A percentile compares a stretch with the other conserved stretches of the same genome.
phyloP scores from a whole-genome alignment of 2,329 filamentous ascomycete genomes.

The Pseudogymnoascus sp. region DNA sequence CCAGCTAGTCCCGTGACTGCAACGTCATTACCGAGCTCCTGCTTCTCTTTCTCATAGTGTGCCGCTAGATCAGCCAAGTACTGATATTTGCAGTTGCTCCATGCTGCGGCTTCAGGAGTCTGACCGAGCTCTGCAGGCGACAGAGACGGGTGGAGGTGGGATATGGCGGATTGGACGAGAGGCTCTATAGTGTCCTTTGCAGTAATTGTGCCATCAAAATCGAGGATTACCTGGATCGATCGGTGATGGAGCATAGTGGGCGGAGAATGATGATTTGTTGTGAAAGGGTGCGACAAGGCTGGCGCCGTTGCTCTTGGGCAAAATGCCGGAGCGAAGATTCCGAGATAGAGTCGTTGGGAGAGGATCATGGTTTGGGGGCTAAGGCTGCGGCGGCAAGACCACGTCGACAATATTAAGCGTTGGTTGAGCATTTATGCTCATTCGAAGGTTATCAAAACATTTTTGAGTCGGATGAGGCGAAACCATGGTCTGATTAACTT shows the following conservation, averaged over 20 bases:
- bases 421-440: not conserved
- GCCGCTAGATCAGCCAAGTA: conserved; percentile 18
- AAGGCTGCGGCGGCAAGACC: not conserved
- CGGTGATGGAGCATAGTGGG: not conserved
- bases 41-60: conserved; percentile 13
- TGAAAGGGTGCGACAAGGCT: not conserved
- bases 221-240: not conserved
- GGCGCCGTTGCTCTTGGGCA: not conserved
- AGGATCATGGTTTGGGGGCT: not conserved
- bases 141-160: not conserved
- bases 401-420: not conserved
- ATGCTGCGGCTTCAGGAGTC: conserved; percentile 9
- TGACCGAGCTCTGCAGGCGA: conserved; percentile 10
- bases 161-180: conserved; percentile 14
- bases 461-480: not conserved
- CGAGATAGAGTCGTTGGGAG: not conserved
- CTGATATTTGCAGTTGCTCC: conserved; percentile 11
- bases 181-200: conserved; percentile 22
- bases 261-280: not conserved
- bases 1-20: not conserved
- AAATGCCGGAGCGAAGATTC: not conserved
- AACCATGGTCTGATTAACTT: not conserved
- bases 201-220: conserved; percentile 27
- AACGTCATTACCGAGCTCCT: not conserved
- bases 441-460: not conserved